Conservation (phyloP, 306 rosid species). For the Fragaria ananassa region DNA sequence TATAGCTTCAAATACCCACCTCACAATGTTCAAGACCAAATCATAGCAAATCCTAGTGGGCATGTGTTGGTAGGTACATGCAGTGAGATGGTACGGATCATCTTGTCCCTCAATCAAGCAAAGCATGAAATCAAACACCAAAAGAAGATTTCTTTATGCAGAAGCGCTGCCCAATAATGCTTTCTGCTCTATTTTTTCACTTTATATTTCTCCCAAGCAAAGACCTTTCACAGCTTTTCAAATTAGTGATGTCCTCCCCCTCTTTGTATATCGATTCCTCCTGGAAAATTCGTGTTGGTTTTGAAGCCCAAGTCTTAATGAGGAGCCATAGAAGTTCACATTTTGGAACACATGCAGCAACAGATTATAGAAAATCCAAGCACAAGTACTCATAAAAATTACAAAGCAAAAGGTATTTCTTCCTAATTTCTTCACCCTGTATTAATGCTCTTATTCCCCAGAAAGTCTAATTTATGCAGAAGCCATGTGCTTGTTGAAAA, state of each 20-base stretch:
- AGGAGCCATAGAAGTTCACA: background rate
- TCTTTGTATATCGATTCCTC: background rate
- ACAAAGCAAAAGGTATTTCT: constrained; percentile 12
- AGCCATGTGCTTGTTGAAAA: constrained; percentile 16
- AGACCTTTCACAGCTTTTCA: background rate
- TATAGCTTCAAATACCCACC: constrained; percentile 20
- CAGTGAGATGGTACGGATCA: constrained; percentile 16
- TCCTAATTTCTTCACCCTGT: constrained; percentile 12
- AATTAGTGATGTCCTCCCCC: background rate
- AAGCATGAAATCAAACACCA: constrained; percentile 10
- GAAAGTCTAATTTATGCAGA: constrained; percentile 10
- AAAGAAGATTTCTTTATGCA: constrained; percentile 1
- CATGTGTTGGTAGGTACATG: constrained; percentile 4
- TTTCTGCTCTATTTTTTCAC: background rate
- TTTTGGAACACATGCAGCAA: background rate
- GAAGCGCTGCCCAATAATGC: constrained; percentile 1
- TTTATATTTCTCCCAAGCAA: background rate
- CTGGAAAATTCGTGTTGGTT: background rate
- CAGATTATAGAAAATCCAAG: background rate
- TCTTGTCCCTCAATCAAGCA: constrained; percentile 30
- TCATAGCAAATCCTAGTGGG: constrained; percentile 18
- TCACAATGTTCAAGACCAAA: constrained; percentile 6
- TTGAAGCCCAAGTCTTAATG: constrained; percentile 4
- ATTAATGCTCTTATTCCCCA: constrained; percentile 13
- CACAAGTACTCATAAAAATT: background rate